Base-by-base conservation (phyloP, 1,139 yeast species). In the Candida sp. region DNA sequence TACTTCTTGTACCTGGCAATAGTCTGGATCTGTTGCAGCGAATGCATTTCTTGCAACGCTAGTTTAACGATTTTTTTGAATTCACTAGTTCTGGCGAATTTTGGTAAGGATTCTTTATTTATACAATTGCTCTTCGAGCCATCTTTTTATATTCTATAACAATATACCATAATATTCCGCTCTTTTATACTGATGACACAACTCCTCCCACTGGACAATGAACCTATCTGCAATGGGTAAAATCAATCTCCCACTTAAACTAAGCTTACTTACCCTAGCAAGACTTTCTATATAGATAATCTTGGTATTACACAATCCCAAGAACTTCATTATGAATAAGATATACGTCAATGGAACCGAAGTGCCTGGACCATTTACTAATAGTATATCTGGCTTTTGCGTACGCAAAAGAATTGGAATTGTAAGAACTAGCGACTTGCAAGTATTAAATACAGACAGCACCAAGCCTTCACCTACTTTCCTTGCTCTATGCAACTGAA, bases 331-430 rank as follows among this genome's bases (percentile, higher is more conserved):
- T 4, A 75, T 51, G 43, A 84, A 75, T 12, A 84, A 58, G 2
- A 84, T 74, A 45, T 83, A 78, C 45, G 93, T 87, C 23, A 88
- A 63, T 2, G 95, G 84, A 2, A 91, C 89, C 44, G 91, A 75
- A 0, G 97, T 89, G 1, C 97, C 99, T 0, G 99, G 99, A 0
- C 99, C 99, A 60, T 93, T 95, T 48, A 88, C 64, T 21, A 93
- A 61, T 12, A 93, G 67, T 5, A 82, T 61, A 33, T 75, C 72
- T 0, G 87, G 87, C 19, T 64, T 45, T 33, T 58, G 52, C 37
- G 63, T 44, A 1, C 36, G 25, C 22, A 54, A 43, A 34, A 70
- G 47, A 22, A 53, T 44, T 0, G 41, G 41, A 5, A 63, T 50
- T 0, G 77, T 64, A 8, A 67, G 60, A 1, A 48, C 37, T 34